Evolutionary conservation across 352 stramenopile species (phyloP).

Genomic region (Thraustochytrium sp.): DNA sequence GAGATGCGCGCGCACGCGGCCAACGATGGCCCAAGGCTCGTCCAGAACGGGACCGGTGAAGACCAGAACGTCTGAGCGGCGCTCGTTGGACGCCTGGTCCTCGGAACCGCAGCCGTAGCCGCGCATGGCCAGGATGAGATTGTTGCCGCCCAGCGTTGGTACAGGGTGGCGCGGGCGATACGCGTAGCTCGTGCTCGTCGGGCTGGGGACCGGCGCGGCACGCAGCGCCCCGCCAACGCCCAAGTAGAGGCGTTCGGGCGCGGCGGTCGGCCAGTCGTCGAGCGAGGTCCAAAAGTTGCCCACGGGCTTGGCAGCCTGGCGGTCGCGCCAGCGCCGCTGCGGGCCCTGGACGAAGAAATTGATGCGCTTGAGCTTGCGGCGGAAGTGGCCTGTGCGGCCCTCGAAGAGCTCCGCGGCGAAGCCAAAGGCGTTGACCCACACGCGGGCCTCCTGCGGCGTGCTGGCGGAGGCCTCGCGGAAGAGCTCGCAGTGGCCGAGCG

Average conservation of each 20-base stretch:
- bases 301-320: neutral
- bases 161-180: conserved; percentile 49
- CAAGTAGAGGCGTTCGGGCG: conserved; percentile 35
- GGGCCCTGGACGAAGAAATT: conserved; percentile 23
- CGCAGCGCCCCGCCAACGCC: neutral
- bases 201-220: neutral
- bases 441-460: neutral
- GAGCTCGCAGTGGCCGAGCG: conserved; percentile 5
- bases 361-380: neutral
- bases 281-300: conserved; percentile 52
- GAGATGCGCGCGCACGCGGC: conserved; percentile 31
- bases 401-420: neutral
- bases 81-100: conserved; percentile 43
- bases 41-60: conserved; percentile 38
- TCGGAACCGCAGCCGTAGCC: conserved; percentile 44
- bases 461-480: neutral
- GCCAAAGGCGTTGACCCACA: conserved; percentile 6
- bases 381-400: neutral
- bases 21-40: conserved; percentile 45
- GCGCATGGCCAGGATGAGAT: conserved; percentile 42
- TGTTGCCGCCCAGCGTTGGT: conserved; percentile 49
- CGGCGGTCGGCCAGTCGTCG: conserved; percentile 38
- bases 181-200: neutral
- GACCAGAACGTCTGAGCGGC: conserved; percentile 46
- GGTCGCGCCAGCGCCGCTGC: neutral